Conservation (phyloP, 495 filamentous ascomycete species). For the Lasiosphaeriaceae sp. region DNA sequence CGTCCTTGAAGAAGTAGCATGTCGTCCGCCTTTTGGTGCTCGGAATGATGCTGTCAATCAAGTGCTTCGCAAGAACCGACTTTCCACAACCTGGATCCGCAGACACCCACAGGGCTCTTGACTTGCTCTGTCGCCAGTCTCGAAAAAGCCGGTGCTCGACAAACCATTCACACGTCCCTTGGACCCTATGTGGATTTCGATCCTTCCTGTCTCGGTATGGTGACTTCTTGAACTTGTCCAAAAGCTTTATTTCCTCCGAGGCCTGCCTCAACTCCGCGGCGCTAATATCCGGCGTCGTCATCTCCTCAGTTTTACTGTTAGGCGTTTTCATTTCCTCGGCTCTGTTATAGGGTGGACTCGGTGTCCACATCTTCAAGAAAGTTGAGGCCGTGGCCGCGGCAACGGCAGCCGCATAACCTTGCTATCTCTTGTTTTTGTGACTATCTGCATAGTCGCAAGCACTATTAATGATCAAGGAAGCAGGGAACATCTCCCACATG, state of each 20-base stretch:
- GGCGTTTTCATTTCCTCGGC: no score
- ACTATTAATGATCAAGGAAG: slow-evolving; percentile 38
- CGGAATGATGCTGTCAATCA: slow-evolving; percentile 37
- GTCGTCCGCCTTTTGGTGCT: slow-evolving; percentile 18
- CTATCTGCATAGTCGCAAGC: slow-evolving; percentile 42
- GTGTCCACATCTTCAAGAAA: slow-evolving; percentile 5
- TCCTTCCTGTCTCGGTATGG: slow-evolving; percentile 41
- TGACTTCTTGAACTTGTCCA: slow-evolving; percentile 14
- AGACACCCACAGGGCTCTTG: slow-evolving; percentile 43
- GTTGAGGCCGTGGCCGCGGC: slow-evolving; percentile 25
- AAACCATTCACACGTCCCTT: slow-evolving; percentile 44
- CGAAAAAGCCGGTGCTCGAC: slow-evolving; percentile 28
- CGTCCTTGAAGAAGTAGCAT: slow-evolving; percentile 58
- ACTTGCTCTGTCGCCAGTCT: slow-evolving; percentile 27
- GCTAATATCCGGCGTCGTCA: no score
- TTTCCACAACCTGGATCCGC: slow-evolving; percentile 56
- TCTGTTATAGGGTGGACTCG: background rate
- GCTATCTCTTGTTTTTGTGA: slow-evolving; percentile 42
- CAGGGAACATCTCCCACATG: slow-evolving; percentile 29
- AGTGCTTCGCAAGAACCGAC: slow-evolving; percentile 45
- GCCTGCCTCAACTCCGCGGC: no score
- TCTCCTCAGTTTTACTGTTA: no score
- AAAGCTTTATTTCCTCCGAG: slow-evolving; percentile 4
- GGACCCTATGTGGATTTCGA: slow-evolving; percentile 28
- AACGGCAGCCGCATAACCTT: slow-evolving; percentile 35